phyloP scores from a whole-genome alignment of 1,284 basidiomycete species.

The Porodaedalea pini region DNA sequence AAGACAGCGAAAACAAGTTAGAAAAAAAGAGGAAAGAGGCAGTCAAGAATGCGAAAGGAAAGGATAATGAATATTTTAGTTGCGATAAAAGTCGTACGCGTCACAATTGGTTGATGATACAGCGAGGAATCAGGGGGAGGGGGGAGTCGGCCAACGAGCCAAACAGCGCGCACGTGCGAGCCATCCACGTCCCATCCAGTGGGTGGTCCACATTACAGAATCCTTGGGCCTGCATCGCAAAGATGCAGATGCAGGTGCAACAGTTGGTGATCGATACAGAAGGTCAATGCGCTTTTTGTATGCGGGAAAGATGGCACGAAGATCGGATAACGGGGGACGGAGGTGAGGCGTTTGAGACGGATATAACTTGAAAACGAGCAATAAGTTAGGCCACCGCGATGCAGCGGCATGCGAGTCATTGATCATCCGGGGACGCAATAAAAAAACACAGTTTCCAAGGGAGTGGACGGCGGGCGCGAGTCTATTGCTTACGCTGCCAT shows the following conservation, averaged over 20 bases:
- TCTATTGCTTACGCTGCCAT: slow-evolving; percentile 24
- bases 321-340: background rate
- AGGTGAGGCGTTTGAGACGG: background rate
- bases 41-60: slow-evolving; percentile 4
- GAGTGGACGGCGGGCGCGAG: slow-evolving; percentile 6
- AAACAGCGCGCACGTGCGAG: background rate
- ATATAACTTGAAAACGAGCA: background rate
- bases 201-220: background rate
- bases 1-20: background rate
- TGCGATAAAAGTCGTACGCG: slow-evolving; percentile 5
- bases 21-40: background rate
- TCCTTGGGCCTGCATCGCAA: background rate
- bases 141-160: background rate
- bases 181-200: slow-evolving; percentile 11
- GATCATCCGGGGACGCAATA: background rate
- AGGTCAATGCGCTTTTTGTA: slow-evolving; percentile 12
- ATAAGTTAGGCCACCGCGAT: slow-evolving; percentile 7
- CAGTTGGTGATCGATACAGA: slow-evolving; percentile 1
- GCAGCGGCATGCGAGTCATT: slow-evolving; percentile 2
- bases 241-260: background rate
- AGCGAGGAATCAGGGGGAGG: background rate
- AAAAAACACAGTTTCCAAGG: background rate
- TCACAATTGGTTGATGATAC: slow-evolving; percentile 11
- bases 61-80: slow-evolving; percentile 9
- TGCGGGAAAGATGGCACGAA: background rate